Base-by-base conservation (phyloP, 129 eudicot species). In the Flaveria brownii region DNA sequence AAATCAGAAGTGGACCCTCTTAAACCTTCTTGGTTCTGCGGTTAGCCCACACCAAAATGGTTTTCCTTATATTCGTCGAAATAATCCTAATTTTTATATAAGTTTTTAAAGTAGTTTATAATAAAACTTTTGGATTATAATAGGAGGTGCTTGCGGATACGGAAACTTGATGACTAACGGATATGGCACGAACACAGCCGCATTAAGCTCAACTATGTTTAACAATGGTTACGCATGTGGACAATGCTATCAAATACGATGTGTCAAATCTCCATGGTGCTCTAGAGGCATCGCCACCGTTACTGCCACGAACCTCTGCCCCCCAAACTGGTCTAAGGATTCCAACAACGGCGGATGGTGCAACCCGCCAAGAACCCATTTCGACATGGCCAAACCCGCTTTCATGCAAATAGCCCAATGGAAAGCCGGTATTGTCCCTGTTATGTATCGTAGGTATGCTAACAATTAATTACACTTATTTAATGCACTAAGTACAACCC, bases 141-240 rank as follows among this genome's bases (percentile, higher is more conserved):
- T 80, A 93, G 98, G 96, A 42, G 98, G 98, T 78, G 98, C 98
- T 30, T 93, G 98, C 30, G 98, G 98, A 7, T 93, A 90, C 17
- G 98, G 96, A 56, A 91, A 93, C 81, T 59, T 88, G 79, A 64
- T 84, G 71, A 81, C 73, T 45, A 87, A 77, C 15, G 98, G 96
- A 1, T 93, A 93, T 49, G 97, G 98, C 3, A 86, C 91, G 6
- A 80, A 81, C 60, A 93, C 98, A 1, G 93, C 98, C 11, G 98
- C 98, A n/a, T 49, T 93, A 81, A 93, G 98, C 82, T 73, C 98
- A 4, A 87, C 86, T 0, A 65, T 93, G 57, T 93, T 87, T 71
- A 80, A 78, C 67, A 87, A 93, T 20, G 98, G 97, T 45, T 85
- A 84, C 12, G 97, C 93, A 9, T 93, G 97, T 25, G 98, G 97